A percentile compares a stretch with the other conserved stretches of the same genome.
phyloP scores from a whole-genome alignment of 768 basidiomycete species.

The Termitomyces eurrhizus region DNA sequence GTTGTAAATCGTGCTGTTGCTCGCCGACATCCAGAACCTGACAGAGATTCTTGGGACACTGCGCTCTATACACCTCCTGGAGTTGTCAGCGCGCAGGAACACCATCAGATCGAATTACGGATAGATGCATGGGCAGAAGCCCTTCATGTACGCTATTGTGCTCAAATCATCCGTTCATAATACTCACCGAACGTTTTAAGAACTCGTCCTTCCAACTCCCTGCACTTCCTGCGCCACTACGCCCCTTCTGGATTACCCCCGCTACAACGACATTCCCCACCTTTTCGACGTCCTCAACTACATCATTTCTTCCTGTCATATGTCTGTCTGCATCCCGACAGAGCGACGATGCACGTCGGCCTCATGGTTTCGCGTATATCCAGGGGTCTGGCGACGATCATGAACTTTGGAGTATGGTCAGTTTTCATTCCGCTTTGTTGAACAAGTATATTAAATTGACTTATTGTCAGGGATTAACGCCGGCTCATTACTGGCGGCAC shows the following conservation, averaged over 20 bases:
- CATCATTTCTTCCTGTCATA: conserved; percentile 63
- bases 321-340: conserved; percentile 86
- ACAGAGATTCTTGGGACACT: conserved; percentile 44
- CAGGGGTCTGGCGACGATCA: conserved; percentile 97
- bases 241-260: conserved; percentile 88
- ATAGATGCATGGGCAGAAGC: conserved; percentile 68
- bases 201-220: conserved; percentile 71
- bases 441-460: background rate
- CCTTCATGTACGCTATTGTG: conserved; percentile 47
- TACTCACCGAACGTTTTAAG: conserved; percentile 30
- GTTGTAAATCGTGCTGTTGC: conserved; percentile 70
- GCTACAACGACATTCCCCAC: conserved; percentile 47
- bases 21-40: conserved; percentile 27
- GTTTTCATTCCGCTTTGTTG: conserved; percentile 4
- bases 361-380: conserved; percentile 77
- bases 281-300: conserved; percentile 24
- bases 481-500: conserved; percentile 11
- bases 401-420: conserved; percentile 81
- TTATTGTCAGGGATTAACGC: conserved; percentile 8
- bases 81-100: conserved; percentile 70
- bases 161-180: background rate
- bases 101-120: conserved; percentile 64
- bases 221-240: conserved; percentile 56
- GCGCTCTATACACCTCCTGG: conserved; percentile 68
- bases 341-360: conserved; percentile 54